Base-by-base conservation (phyloP, 2,329 filamentous ascomycete genomes). In the Furcasterigmium furcatum region DNA sequence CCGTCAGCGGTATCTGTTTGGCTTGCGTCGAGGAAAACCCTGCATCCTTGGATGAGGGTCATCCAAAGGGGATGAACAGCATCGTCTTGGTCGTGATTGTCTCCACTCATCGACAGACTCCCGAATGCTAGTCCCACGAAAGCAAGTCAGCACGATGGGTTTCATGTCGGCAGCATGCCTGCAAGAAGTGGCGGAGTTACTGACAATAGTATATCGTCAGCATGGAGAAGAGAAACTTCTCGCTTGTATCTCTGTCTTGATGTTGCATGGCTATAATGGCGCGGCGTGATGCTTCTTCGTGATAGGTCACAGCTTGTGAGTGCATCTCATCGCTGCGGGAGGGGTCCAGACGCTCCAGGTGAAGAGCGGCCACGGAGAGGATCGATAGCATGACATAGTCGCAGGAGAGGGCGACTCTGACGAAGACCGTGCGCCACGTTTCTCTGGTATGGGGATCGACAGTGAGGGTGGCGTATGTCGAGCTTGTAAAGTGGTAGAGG, bases 401-500 rank as follows among this genome's bases (percentile, higher is more conserved):
- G 45, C 67, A 67, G 1, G 59, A 50, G 29, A 78, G 69, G 3
- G 67, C 76, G 21, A 75, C 55, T n/a, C 68, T 64, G 13, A 75
- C 69, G 5, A 72, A 68, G 44, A 68, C 70, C 9, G 72, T 61
- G 8, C 68, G 67, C 70, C 72, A 79, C 24, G 77, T 64, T 24
- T 66, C 62, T 34, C 69, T 67, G 4, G 76, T 49, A 7, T 58
- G 51, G 0, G 68, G 60, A 32, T 73, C 66, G 5, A 58, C 60
- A 4, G 68, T 67, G 4, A 79, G 57, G 0, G 74, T 77, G n/a
- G 65, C 60, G 43, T 67, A 68, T 1, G 76, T 80, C 9, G 67
- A 69, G 1, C 68, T 72, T 39, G 66, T 69, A 50, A 68, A 80
- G 57, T 80, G 74, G 53, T 79, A 74, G 5, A 80, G 61, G 2